Evolutionary conservation across 1,139 yeast genomes (phyloP), one percentile per base, ranked within the genome.

Genomic region (Kurtzmaniella quercitrusa): DNA sequence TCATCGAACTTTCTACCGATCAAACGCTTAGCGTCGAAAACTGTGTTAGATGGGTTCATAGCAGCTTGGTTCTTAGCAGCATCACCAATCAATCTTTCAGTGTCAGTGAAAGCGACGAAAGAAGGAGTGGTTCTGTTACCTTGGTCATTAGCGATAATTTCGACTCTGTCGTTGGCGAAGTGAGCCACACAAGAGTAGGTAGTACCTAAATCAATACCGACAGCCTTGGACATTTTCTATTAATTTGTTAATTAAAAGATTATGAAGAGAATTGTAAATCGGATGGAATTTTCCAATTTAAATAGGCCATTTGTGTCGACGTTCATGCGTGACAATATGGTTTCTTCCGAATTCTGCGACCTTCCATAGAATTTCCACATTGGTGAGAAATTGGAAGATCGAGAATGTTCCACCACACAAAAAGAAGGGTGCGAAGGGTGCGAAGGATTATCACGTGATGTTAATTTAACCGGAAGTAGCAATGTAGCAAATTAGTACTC

Each of bases 141-240:
- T 82, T 90, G 96, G 76, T 90, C 97, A 81, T 90, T 90, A 74
- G 96, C 96, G 75, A 90, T 89, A 72, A 90, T 90, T 75, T 89
- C 97, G 60, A 83, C 66, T 59, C 65, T 55, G 55, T 85, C 90
- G 79, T 82, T 86, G 77, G 79, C 95, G 78, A 79, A 88, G 76
- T 89, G 87, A 65, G 97, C 97, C 60, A 90, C 98, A 85, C 97
- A 90, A 55, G 97, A 90, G 87, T 91, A 88, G 60, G 96, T 88
- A 65, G 97, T 90, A 83, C 98, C 98, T 79, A 89, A 85, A 85
- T 89, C 96, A 89, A 91, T 91, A 81, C 98, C 98, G 79, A 91
- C 90, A 79, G 98, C 98, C 40, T 43, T 43, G 25, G 46, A 43
- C 46, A 43, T 43, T 21, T 40, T 34, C 19, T 25, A 25, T 37